Conservation (phyloP, 805 yeast genomes). For the Candida schatavii region DNA sequence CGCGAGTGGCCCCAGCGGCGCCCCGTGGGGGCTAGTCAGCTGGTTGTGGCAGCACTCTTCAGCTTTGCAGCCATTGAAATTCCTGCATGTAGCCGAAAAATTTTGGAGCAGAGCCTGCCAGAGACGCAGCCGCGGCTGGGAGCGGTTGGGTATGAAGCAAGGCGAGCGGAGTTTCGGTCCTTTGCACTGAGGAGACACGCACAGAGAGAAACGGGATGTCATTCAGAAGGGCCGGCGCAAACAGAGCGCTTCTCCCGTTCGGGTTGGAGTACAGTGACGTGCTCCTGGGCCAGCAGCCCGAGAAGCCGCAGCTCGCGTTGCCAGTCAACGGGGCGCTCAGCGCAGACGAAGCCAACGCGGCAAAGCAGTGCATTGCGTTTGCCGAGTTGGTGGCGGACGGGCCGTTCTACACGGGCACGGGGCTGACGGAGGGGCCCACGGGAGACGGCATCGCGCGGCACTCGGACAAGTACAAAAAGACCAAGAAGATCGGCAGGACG, state of each 20-base stretch:
- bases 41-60: too few species aligned
- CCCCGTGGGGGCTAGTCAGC: too few species aligned
- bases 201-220: constrained; percentile 48
- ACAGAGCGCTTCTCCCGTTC: constrained; percentile 56
- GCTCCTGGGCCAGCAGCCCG: constrained; percentile 15
- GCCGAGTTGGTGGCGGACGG: constrained; percentile 57
- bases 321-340: constrained; percentile 66
- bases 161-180: too few species aligned
- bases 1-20: too few species aligned
- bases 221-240: constrained; percentile 44
- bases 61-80: too few species aligned
- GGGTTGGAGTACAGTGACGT: constrained; percentile 70
- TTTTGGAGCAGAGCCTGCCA: too few species aligned
- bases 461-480: constrained; percentile 74
- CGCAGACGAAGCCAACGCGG: constrained; percentile 47
- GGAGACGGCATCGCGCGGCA: constrained; percentile 75
- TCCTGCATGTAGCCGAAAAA: too few species aligned
- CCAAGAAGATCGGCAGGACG: constrained; percentile 66
- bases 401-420: constrained; percentile 66
- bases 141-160: too few species aligned
- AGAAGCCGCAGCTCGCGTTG: constrained; percentile 44
- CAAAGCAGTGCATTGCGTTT: constrained; percentile 55
- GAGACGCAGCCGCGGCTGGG: too few species aligned
- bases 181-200: too few species aligned
- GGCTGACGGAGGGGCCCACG: constrained; percentile 27